Evolutionary conservation across 163 green algal genomes (phyloP), one percentile per base, ranked within the genome.

Genomic region (Trebouxiophyceae sp.): DNA sequence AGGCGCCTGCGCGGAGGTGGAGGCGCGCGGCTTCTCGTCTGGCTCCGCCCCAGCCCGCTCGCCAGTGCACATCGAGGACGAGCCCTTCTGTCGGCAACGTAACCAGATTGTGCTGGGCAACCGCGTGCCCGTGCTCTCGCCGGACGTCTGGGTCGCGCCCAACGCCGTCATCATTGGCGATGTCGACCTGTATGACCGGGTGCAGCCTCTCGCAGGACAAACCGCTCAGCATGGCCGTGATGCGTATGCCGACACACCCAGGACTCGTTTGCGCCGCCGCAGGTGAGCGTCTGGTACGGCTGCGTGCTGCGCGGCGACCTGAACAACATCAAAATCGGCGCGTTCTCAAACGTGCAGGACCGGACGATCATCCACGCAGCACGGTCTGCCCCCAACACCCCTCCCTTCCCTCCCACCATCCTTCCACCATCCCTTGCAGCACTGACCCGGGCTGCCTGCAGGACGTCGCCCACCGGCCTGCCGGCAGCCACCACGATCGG

Each of bases 281-380:
- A 95, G 87, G 87, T 84, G 0, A 88, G 80, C 28, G 74, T 99
- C n/a, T 97, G 93, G 88, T 89, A 96, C 73, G 86, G 88, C n/a
- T 83, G 77, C 20, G 92, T 99, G 29, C 74, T 99, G 31, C 79
- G 93, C 1, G 93, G 91, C 12, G 93, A 99, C 77, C 74, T 98
- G 19, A 97, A 96, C 79, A 83, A 80, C 54, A 93, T 99, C 63
- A 79, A 69, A 2, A 74, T 99, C 7, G 86, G 84, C 23, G 67
- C 81, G 45, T 91, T 88, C 58, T 84, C 79, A 22, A 89, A 85
- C 50, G 75, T 99, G 6, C 76, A 87, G 39, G 91, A 96, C 65
- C 76, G 83, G 28, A 87, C 78, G 0, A 86, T 98, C 63, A 84
- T 99, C 20, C 90, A 97, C 63, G 87, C 92, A 44, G 93, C 91